Base-by-base conservation (phyloP, 1,284 basidiomycete genomes). In the Sporisorium iseilematis-ciliati region DNA sequence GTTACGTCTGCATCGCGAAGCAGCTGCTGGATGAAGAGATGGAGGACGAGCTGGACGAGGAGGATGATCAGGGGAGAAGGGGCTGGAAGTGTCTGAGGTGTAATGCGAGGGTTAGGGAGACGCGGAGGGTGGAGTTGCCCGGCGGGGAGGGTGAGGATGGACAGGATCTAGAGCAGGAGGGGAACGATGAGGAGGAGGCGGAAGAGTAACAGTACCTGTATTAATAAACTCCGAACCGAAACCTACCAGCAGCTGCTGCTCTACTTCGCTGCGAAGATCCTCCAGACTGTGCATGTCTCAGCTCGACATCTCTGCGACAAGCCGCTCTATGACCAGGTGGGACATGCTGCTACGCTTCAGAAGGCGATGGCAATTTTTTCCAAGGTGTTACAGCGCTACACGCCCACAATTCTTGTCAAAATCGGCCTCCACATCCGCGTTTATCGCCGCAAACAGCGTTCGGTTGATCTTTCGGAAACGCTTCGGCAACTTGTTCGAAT, bases 41-140 rank as follows among this genome's bases (percentile, higher is more conserved):
- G 68, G 81, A 76, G 57, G 84, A 84, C 51, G 81, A 82, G 54
- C 40, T 84, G 48, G 69, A 75, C 59, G 67, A 78, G 48, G 64
- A 70, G 42, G 67, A 72, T 29, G 65, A 72, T 1, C 20, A 45
- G 10, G 75, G 72, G 26, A 29, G 53, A 4, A 52, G 71, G 31
- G 65, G 82, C 1, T 85, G 84, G 84, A 66, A 70, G 35, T 85
- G 84, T 57, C 69, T 85, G 41, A 74, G 82, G 29, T 85, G 84
- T 48, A 64, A 61, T 10, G 57, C 52, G 8, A 55, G 72, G 14
- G 75, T 82, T 5, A 48, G 62, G 35, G 45, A 68, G 69, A 67
- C 74, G 1, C 54, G 58, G 42, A 23, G 74, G n/a, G 58, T 8
- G 41, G 33, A 6, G 26, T 43, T 18, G 52, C 20, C 2, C 35